phyloP scores from a whole-genome alignment of 352 stramenopile genomes.

The Globisporangium splendens region DNA sequence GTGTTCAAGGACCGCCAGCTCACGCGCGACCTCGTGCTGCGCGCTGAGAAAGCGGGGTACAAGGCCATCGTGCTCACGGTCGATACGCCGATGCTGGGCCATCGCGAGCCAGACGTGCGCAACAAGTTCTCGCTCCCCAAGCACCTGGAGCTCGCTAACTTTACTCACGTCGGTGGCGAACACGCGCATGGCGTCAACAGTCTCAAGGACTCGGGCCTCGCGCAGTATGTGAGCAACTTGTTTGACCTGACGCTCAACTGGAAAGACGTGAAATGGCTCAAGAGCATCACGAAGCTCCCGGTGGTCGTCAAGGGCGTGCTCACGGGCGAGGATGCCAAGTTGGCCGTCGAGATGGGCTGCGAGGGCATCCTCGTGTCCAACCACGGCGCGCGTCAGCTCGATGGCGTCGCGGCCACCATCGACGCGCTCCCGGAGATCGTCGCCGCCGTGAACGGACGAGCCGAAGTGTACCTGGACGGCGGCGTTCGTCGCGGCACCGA shows the following conservation, averaged over 20 bases:
- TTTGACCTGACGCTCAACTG: slow-evolving; percentile 95
- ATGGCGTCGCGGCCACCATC: slow-evolving; percentile 88
- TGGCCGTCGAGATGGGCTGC: slow-evolving; percentile 89
- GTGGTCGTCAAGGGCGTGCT: slow-evolving; percentile 94
- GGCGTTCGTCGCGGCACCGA: slow-evolving; percentile 94
- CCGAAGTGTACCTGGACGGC: slow-evolving; percentile 93
- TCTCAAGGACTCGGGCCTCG: slow-evolving; percentile 45
- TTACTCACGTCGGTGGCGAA: slow-evolving; percentile 40
- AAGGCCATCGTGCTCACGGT: slow-evolving; percentile 95
- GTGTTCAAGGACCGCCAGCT: slow-evolving; percentile 93
- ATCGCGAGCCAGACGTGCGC: slow-evolving; percentile 93
- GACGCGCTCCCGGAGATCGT: slow-evolving; percentile 92
- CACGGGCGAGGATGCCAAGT: slow-evolving; percentile 88
- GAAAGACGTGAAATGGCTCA: slow-evolving; percentile 90
- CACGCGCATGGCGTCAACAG: slow-evolving; percentile 63
- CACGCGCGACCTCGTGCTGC: slow-evolving; percentile 87
- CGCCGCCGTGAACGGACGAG: slow-evolving; percentile 69
- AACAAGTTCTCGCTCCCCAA: slow-evolving; percentile 88
- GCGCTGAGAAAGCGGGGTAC: slow-evolving; percentile 92
- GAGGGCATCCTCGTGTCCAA: slow-evolving; percentile 93
- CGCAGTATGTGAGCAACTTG: slow-evolving; percentile 62
- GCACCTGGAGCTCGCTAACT: slow-evolving; percentile 58
- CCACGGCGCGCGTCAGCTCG: slow-evolving; percentile 91
- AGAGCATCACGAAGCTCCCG: slow-evolving; percentile 89
- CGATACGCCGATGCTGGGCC: slow-evolving; percentile 94